Base-by-base conservation (phyloP, 1,284 basidiomycete species). In the Melampsora abietis-canadensis region DNA sequence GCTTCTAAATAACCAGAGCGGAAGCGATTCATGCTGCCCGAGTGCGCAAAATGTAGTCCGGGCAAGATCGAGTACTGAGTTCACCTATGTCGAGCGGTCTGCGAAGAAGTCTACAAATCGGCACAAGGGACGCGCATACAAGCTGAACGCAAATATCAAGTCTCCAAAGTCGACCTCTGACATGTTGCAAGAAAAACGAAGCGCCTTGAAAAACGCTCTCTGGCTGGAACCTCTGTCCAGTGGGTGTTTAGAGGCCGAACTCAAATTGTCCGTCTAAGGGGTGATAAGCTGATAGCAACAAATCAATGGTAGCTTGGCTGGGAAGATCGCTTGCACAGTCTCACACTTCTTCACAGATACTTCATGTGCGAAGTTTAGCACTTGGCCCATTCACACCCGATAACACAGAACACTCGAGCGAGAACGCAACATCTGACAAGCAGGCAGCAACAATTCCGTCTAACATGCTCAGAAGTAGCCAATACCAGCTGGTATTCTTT, bases 401-500 rank as follows among this genome's bases (percentile, higher is more conserved):
- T 27, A 27, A 54, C 51, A 8, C 21, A n/a, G 51, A 54, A 54
- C n/a, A 27, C 51, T 54, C 21, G 31, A 31, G 31, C 24, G 30
- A 21, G 21, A 15, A 21, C 24, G 60, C 14, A 24, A 27, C 62
- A 12, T 44, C 19, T 30, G 51, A 46, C 21, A 14, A 15, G 12
- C 61, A n/a, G 61, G 31, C n/a, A 48, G 19, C 48, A 21, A 46
- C 47, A 31, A 60, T 59, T 51, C 44, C 34, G 14, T 34, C 12
- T 46, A 48, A 14, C 48, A 72, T 21, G 69, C 30, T 48, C 12
- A n/a, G 48, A 57, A 65, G 54, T 62, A 65, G 69, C 44, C 69
- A 72, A 65, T 72, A 59, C 40, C 69, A 72, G 46, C 48, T 72
- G 48, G 24, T 72, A 40, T 72, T 72, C 51, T 40, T 72, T 27